A percentile compares a stretch with the other conserved stretches of the same genome.
Evolutionary conservation across 768 basidiomycete genomes (phyloP).

Genomic region (Leccinum longicurvipes): DNA sequence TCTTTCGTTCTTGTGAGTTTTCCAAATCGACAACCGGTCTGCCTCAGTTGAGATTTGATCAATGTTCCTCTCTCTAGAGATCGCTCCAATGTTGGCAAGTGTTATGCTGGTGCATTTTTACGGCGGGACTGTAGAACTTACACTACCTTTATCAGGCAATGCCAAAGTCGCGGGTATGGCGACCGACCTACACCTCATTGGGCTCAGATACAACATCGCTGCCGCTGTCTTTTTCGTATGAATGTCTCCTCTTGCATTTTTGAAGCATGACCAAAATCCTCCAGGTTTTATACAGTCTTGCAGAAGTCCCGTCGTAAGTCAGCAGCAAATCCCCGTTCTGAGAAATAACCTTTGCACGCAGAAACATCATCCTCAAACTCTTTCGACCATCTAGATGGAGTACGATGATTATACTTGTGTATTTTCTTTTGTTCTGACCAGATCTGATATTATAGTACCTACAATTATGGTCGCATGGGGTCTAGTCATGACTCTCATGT

Average conservation of each 20-base stretch:
- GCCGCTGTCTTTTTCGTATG: constrained; percentile 39
- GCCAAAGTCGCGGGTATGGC: constrained; percentile 46
- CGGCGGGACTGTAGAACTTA: neutral
- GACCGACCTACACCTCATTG: constrained; percentile 33
- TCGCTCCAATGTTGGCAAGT: constrained; percentile 43
- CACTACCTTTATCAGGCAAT: constrained; percentile 31
- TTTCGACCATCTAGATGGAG: constrained; percentile 36
- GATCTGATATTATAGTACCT: constrained; percentile 33
- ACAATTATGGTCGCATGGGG: constrained; percentile 40
- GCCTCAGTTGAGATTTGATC: neutral
- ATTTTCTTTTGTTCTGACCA: constrained; percentile 8
- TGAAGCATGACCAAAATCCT: neutral
- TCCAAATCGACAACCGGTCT: neutral
- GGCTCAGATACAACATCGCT: constrained; percentile 35
- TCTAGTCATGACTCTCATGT: constrained; percentile 38
- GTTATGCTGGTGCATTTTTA: neutral
- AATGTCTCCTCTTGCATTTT: neutral
- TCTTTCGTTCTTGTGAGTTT: constrained; percentile 44
- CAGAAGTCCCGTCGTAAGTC: constrained; percentile 38
- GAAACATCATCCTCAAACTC: constrained; percentile 38
- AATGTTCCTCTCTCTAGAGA: constrained; percentile 27
- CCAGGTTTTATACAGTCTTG: constrained; percentile 36
- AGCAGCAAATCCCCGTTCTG: neutral
- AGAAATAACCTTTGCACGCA: constrained; percentile 10
- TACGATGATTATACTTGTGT: constrained; percentile 12